These are phyloP conservation scores for Colletotrichum tanaceti DNA, from an alignment of 2,329 filamentous ascomycete species.

Conservation along the genomic window DNA sequence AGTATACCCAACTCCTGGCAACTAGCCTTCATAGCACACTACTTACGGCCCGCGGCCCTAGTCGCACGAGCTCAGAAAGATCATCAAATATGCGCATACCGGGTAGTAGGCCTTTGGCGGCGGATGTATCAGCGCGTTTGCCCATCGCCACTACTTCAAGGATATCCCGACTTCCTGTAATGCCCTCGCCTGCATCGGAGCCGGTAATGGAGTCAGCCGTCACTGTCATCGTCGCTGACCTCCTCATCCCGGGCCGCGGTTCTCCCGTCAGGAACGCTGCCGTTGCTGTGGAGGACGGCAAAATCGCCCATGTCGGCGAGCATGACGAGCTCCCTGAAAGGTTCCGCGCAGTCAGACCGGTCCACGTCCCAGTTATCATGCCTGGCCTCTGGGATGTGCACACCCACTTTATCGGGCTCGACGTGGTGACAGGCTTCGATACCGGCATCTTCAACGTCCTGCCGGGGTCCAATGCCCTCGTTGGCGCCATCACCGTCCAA, in stretches of 20 bases:
- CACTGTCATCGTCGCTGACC: slow-evolving; percentile 46
- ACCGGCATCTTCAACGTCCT: slow-evolving; percentile 36
- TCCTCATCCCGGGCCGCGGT: slow-evolving; percentile 62
- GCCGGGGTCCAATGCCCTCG: slow-evolving; percentile 46
- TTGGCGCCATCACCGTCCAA: slow-evolving; percentile 55
- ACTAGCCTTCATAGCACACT: background rate
- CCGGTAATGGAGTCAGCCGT: background rate
- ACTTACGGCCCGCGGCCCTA: no score
- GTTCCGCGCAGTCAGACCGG: slow-evolving; percentile 47
- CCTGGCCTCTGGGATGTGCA: slow-evolving; percentile 67
- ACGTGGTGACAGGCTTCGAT: slow-evolving; percentile 41
- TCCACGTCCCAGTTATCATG: slow-evolving; percentile 57
- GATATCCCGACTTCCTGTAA: background rate
- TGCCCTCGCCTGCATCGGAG: background rate
- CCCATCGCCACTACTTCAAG: background rate
- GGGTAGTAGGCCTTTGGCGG: background rate
- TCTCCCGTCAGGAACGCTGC: slow-evolving; percentile 54
- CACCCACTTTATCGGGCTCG: slow-evolving; percentile 58
- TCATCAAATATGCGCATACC: slow-evolving; percentile 24
- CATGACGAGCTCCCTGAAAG: slow-evolving; percentile 47
- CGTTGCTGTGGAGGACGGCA: slow-evolving; percentile 53
- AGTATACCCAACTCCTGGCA: background rate
- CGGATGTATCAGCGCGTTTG: background rate
- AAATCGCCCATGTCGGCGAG: slow-evolving; percentile 55
- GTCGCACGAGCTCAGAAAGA: background rate